These are phyloP conservation scores for Penicillium sp. DNA, from an alignment of 2,329 filamentous ascomycete species.

Conservation along the genomic window DNA sequence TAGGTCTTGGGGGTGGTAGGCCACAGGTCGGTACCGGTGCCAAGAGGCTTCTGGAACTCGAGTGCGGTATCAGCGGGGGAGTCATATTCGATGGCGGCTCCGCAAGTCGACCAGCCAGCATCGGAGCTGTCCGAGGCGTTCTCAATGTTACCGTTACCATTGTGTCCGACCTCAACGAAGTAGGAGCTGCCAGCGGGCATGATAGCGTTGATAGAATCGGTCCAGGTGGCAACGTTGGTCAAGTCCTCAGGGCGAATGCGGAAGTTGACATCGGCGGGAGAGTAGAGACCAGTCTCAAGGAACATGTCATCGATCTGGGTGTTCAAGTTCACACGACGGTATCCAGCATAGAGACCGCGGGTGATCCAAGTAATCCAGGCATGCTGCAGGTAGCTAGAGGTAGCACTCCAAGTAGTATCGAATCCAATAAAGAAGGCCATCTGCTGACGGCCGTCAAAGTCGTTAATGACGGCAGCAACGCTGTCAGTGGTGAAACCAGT, in stretches of 20 bases:
- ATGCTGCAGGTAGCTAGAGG: constrained; percentile 62
- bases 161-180: constrained; percentile 58
- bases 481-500: constrained; percentile 42
- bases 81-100: constrained; percentile 49
- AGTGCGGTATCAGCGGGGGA: constrained; percentile 50
- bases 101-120: constrained; percentile 29
- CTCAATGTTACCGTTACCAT: constrained; percentile 57
- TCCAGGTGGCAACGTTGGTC: constrained; percentile 47
- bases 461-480: constrained; percentile 63
- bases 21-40: constrained; percentile 55
- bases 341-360: constrained; percentile 58
- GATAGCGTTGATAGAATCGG: constrained; percentile 45
- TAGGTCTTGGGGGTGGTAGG: constrained; percentile 49
- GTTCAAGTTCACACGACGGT: constrained; percentile 57
- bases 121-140: constrained; percentile 26
- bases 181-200: constrained; percentile 56
- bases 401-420: constrained; percentile 53
- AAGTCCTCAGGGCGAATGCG: constrained; percentile 53
- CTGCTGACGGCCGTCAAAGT: constrained; percentile 59
- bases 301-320: constrained; percentile 67
- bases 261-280: constrained; percentile 52
- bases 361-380: constrained; percentile 66
- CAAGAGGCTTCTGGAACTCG: constrained; percentile 54
- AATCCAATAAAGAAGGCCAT: constrained; percentile 64
- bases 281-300: constrained; percentile 54